Evolutionary conservation across 106 monocot genomes (phyloP).

Genomic region (Apostasia shenzhenica): DNA sequence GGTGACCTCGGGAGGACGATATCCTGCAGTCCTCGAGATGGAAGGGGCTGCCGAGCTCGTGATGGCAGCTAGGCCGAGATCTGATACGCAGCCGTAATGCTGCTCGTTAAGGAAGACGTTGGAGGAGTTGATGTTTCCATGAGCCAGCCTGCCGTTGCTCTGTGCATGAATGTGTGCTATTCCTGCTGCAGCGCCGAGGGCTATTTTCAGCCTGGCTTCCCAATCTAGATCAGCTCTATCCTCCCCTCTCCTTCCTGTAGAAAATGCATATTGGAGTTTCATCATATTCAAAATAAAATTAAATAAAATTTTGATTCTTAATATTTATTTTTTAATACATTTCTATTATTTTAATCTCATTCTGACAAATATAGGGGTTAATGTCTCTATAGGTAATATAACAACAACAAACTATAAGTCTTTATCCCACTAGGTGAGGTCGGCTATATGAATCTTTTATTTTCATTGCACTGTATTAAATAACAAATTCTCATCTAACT

Average conservation of each 20-base stretch:
- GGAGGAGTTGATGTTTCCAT: conserved; percentile 69
- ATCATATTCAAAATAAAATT: no score
- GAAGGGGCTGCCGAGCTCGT: conserved; percentile 26
- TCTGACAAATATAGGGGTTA: no score
- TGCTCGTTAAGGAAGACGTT: conserved; percentile 49
- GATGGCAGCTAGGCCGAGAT: conserved; percentile 35
- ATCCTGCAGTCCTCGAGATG: conserved; percentile 31
- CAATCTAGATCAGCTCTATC: conserved; percentile 38
- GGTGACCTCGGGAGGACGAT: conserved; percentile 39
- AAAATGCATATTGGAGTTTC: not conserved
- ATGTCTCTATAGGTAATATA: no score
- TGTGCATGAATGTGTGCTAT: conserved; percentile 39
- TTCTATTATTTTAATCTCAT: no score
- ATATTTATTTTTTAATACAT: no score
- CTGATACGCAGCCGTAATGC: conserved; percentile 38
- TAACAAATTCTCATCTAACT: no score
- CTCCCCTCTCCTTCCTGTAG: conserved; percentile 40
- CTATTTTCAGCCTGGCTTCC: conserved; percentile 49
- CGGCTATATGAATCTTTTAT: no score
- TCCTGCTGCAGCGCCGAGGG: conserved; percentile 51
- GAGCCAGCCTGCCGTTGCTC: conserved; percentile 33
- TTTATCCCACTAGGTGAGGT: no score
- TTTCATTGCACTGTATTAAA: no score
- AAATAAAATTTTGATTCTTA: no score
- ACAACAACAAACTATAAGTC: no score